Percentiles rank a stretch among this genome's conserved stretches.
These are phyloP conservation scores for Eutrema salsugineum DNA, from an alignment of 441 rosid genomes.

Conservation along the genomic window DNA sequence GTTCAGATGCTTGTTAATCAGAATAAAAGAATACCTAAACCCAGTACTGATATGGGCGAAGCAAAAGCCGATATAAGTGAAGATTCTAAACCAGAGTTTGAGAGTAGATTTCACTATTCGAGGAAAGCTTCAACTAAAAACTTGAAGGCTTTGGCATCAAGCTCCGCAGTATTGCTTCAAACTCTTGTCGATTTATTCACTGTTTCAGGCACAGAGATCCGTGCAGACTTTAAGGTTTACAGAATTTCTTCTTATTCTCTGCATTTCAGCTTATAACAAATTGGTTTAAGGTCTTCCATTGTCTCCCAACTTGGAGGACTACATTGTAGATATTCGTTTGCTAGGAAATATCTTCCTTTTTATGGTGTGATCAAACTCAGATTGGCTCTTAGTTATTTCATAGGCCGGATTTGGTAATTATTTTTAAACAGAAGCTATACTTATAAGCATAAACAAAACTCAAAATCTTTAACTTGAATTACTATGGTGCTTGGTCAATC, in stretches of 20 bases:
- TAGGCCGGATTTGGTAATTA: neutral
- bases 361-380: neutral
- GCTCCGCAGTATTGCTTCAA: slow-evolving; percentile 68
- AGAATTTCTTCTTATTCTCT: slow-evolving; percentile 7
- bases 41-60: slow-evolving; percentile 31
- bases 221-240: slow-evolving; percentile 62
- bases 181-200: slow-evolving; percentile 58
- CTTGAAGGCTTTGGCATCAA: slow-evolving; percentile 64
- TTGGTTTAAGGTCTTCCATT: neutral
- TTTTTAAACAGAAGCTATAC: neutral
- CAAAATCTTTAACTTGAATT: neutral
- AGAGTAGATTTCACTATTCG: slow-evolving; percentile 42
- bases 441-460: neutral
- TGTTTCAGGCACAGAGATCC: slow-evolving; percentile 47
- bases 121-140: slow-evolving; percentile 70
- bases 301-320: neutral
- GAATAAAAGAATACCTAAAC: slow-evolving; percentile 46
- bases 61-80: slow-evolving; percentile 24
- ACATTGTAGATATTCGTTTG: neutral
- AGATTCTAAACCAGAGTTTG: slow-evolving; percentile 37
- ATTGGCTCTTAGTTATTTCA: neutral
- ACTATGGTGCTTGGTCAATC: neutral
- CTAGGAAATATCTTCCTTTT: neutral
- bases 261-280: neutral
- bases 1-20: slow-evolving; percentile 51